phyloP scores from a whole-genome alignment of 805 yeast genomes.

The Blastobotrys muscicola region DNA sequence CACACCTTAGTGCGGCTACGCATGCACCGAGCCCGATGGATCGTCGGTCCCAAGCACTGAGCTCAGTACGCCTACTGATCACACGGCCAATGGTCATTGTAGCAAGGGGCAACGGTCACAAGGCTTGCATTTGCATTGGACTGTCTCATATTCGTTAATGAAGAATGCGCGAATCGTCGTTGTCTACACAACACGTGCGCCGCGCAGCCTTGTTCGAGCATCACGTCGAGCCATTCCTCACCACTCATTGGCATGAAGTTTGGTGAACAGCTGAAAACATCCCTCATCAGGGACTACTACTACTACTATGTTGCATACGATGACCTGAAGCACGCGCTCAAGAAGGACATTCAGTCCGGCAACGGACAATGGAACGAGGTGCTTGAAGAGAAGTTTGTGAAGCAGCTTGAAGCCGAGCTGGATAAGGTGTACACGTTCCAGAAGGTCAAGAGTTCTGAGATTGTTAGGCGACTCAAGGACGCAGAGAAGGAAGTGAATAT shows the following conservation, averaged over 20 bases:
- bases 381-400: conserved; percentile 74
- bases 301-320: conserved; percentile 89
- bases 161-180: too few relatives aligned
- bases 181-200: too few relatives aligned
- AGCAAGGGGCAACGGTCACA: too few relatives aligned
- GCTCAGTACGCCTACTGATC: too few relatives aligned
- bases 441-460: conserved; percentile 78
- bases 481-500: conserved; percentile 63
- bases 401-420: conserved; percentile 66
- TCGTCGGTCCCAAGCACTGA: too few relatives aligned
- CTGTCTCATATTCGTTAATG: too few relatives aligned
- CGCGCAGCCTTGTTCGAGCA: too few relatives aligned
- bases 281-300: conserved; percentile 81
- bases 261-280: conserved; percentile 85
- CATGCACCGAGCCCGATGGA: too few relatives aligned
- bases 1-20: too few relatives aligned
- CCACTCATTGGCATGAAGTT: conserved; percentile 58
- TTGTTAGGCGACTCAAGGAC: conserved; percentile 74
- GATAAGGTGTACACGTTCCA: conserved; percentile 92
- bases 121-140: too few relatives aligned
- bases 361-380: conserved; percentile 57
- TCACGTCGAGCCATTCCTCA: too few relatives aligned
- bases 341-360: conserved; percentile 49
- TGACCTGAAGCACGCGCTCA: conserved; percentile 74
- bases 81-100: too few relatives aligned